Conservation (phyloP, 2,329 filamentous ascomycete species). For the Trichoderma afroharzianum region DNA sequence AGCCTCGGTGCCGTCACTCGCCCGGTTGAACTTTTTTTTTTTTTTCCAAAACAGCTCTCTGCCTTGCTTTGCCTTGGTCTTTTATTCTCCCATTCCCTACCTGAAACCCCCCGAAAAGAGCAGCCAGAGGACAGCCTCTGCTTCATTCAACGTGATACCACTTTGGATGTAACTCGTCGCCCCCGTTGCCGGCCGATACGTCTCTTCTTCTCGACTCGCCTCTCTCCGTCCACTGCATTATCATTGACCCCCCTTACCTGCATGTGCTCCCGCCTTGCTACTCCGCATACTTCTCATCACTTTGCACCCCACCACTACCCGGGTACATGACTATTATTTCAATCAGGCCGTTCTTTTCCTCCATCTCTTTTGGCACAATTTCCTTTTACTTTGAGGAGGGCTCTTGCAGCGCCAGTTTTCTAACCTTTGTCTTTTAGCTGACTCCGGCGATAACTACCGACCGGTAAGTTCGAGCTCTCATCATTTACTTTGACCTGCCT, state of each 20-base stretch:
- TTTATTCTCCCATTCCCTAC: neutral
- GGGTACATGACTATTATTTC: constrained; percentile 29
- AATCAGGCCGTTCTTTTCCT: constrained; percentile 26
- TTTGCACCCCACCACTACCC: constrained; percentile 36
- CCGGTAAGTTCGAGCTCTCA: constrained; percentile 53
- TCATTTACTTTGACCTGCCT: neutral
- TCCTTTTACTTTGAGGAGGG: constrained; percentile 17
- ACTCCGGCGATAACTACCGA: constrained; percentile 59
- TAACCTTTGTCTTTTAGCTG: constrained; percentile 49
- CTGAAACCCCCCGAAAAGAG: neutral
- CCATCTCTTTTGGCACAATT: constrained; percentile 26
- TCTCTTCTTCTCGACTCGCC: constrained; percentile 30
- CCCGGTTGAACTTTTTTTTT: neutral
- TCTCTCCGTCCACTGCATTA: constrained; percentile 33
- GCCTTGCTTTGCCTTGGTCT: neutral
- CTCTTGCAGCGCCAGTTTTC: constrained; percentile 30
- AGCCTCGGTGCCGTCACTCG: neutral
- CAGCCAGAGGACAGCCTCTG: neutral
- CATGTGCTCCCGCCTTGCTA: constrained; percentile 46
- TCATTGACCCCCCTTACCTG: constrained; percentile 39
- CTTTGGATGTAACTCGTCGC: constrained; percentile 33
- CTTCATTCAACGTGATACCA: constrained; percentile 35
- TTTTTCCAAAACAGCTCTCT: neutral
- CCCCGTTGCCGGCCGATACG: constrained; percentile 29
- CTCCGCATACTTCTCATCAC: constrained; percentile 37